Conservation (phyloP, 2,329 filamentous ascomycete genomes). For the Pseudogymnoascus sp. region DNA sequence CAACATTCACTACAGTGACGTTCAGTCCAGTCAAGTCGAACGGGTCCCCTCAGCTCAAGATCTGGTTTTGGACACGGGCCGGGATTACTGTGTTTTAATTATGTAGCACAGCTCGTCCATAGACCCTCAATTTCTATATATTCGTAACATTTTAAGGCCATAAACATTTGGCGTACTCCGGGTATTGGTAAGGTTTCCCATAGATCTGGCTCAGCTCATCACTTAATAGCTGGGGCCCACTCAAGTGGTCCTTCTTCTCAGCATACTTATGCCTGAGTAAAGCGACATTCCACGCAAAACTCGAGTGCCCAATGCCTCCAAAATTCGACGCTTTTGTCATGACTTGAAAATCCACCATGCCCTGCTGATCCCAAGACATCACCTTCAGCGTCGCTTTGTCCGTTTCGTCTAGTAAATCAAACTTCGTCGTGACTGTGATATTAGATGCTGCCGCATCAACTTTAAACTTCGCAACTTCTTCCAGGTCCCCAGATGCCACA, state of each 20-base stretch:
- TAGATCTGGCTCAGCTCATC: slow-evolving; percentile 24
- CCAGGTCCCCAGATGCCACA: slow-evolving; percentile 13
- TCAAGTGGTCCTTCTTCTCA: slow-evolving; percentile 15
- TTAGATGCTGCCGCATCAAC: slow-evolving; percentile 8
- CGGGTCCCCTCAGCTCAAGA: too few relatives aligned
- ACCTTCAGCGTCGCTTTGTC: slow-evolving; percentile 5
- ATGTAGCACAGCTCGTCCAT: slow-evolving; percentile 17
- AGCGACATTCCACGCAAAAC: slow-evolving; percentile 15
- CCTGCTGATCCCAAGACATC: slow-evolving; percentile 15
- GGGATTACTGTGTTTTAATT: neutral
- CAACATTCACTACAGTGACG: too few relatives aligned
- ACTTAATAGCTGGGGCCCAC: slow-evolving; percentile 19
- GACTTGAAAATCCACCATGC: slow-evolving; percentile 14
- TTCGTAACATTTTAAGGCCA: slow-evolving; percentile 17
- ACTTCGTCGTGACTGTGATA: slow-evolving; percentile 13
- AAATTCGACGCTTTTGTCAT: slow-evolving; percentile 13
- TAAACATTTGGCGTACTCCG: slow-evolving; percentile 20
- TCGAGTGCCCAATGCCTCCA: slow-evolving; percentile 12
- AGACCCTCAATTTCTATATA: slow-evolving; percentile 16
- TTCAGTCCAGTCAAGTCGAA: too few relatives aligned
- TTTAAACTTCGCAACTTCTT: slow-evolving; percentile 8
- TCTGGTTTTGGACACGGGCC: too few relatives aligned
- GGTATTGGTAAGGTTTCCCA: slow-evolving; percentile 15
- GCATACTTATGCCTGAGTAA: slow-evolving; percentile 20
- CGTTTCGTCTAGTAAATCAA: slow-evolving; percentile 9